Evolutionary conservation across 768 basidiomycete genomes (phyloP).

Genomic region (Russula lepida): DNA sequence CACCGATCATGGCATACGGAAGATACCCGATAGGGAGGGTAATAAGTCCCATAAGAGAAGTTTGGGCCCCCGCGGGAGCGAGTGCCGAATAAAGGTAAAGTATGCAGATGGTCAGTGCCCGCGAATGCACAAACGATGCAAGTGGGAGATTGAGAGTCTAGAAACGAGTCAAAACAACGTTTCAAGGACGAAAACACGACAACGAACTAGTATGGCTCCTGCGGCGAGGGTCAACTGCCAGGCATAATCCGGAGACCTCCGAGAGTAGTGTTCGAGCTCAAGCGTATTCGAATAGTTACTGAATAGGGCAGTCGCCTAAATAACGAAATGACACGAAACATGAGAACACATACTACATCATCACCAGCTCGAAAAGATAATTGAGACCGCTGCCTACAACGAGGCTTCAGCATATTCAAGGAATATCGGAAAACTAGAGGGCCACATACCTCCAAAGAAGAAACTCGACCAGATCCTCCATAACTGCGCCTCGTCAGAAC

Average conservation of each 20-base stretch:
- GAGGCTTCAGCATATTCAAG: not conserved
- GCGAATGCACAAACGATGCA: conserved; percentile 44
- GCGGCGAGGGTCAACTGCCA: conserved; percentile 60
- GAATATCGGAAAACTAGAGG: not conserved
- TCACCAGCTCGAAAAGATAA: conserved; percentile 58
- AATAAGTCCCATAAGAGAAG: conserved; percentile 73
- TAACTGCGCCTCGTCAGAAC: conserved; percentile 35
- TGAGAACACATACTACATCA: conserved; percentile 52
- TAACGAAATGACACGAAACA: not conserved
- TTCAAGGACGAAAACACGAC: not conserved
- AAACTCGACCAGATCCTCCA: conserved; percentile 71
- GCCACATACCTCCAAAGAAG: conserved; percentile 51
- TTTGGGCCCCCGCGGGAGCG: conserved; percentile 55
- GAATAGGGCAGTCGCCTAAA: not conserved
- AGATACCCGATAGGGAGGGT: conserved; percentile 63
- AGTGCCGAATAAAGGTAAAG: conserved; percentile 62
- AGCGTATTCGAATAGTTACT: conserved; percentile 62
- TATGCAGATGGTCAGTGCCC: conserved; percentile 58
- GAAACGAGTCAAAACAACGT: not conserved
- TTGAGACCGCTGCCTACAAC: conserved; percentile 40
- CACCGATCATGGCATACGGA: conserved; percentile 61
- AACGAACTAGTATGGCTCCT: conserved; percentile 46
- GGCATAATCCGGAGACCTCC: conserved; percentile 64
- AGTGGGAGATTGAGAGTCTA: conserved; percentile 57
- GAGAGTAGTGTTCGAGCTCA: conserved; percentile 50